Evolutionary conservation across 2,329 filamentous ascomycete species (phyloP).

Genomic region (Fusarium mexicanum): DNA sequence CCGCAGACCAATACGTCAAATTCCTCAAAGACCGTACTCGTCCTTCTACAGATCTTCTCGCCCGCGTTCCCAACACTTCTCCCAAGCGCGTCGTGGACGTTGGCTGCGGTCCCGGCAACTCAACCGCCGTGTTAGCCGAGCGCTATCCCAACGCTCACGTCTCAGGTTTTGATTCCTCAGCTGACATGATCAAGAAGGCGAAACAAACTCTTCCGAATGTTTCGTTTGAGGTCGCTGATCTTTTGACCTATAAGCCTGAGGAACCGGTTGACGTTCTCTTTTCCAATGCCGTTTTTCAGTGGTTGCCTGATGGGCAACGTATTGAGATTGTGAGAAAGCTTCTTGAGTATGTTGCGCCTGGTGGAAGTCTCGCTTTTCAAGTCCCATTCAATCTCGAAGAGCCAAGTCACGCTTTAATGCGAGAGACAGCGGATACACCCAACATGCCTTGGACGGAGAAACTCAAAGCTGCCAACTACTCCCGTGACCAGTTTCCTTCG

Average conservation of each 20-base stretch:
- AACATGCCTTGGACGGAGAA: slow-evolving; percentile 51
- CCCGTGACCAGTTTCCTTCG: slow-evolving; percentile 59
- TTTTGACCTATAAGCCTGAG: slow-evolving; percentile 52
- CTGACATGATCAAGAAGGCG: slow-evolving; percentile 65
- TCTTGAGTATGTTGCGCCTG: slow-evolving; percentile 51
- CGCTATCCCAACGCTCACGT: slow-evolving; percentile 59
- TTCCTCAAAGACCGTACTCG: slow-evolving; percentile 63
- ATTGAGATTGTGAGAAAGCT: slow-evolving; percentile 57
- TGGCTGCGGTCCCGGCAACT: slow-evolving; percentile 70
- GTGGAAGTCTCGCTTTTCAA: slow-evolving; percentile 65
- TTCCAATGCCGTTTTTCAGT: slow-evolving; percentile 69
- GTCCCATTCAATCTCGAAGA: slow-evolving; percentile 59
- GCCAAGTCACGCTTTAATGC: slow-evolving; percentile 61
- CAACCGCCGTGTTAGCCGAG: slow-evolving; percentile 58
- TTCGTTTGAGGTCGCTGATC: slow-evolving; percentile 58
- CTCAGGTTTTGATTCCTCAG: slow-evolving; percentile 63
- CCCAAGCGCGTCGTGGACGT: slow-evolving; percentile 63
- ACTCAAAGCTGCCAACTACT: slow-evolving; percentile 46
- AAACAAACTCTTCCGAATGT: slow-evolving; percentile 50
- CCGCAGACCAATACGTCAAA: slow-evolving; percentile 65
- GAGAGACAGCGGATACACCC: slow-evolving; percentile 48
- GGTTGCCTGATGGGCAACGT: slow-evolving; percentile 57
- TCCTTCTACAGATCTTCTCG: slow-evolving; percentile 62
- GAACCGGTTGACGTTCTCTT: slow-evolving; percentile 57
- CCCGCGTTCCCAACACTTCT: slow-evolving; percentile 53